phyloP scores from a whole-genome alignment of 2,329 filamentous ascomycete species.

The Geosmithia putterillii region DNA sequence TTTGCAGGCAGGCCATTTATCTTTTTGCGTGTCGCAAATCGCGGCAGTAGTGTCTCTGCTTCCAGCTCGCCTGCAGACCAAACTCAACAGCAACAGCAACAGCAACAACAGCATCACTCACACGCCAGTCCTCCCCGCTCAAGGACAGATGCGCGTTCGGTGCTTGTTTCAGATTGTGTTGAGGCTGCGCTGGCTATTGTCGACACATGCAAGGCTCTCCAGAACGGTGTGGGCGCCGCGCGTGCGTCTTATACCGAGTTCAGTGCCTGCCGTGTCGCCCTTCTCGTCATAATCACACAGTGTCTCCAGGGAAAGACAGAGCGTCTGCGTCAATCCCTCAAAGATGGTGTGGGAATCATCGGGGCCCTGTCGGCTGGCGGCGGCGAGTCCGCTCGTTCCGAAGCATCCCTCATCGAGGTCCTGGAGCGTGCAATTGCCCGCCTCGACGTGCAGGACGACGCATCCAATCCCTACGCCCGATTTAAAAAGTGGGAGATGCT shows the following conservation, averaged over 20 bases:
- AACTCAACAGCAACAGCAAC: neutral
- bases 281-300: slow-evolving; percentile 32
- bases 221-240: slow-evolving; percentile 37
- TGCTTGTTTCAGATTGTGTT: slow-evolving; percentile 37
- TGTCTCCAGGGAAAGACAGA: slow-evolving; percentile 18
- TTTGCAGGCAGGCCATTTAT: slow-evolving; percentile 39
- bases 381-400: slow-evolving; percentile 37
- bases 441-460: slow-evolving; percentile 17
- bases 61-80: neutral
- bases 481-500: slow-evolving; percentile 9
- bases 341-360: slow-evolving; percentile 36
- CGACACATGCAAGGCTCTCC: slow-evolving; percentile 34
- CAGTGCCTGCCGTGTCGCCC: slow-evolving; percentile 39
- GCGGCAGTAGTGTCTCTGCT: neutral
- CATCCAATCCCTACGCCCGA: neutral
- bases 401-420: slow-evolving; percentile 38
- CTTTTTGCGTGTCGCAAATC: neutral
- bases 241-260: slow-evolving; percentile 44
- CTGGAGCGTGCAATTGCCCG: slow-evolving; percentile 29
- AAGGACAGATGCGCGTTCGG: slow-evolving; percentile 1
- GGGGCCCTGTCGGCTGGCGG: slow-evolving; percentile 37
- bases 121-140: neutral
- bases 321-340: slow-evolving; percentile 27
- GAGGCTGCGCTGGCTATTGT: slow-evolving; percentile 38
- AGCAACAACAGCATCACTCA: neutral